Evolutionary conservation across 1,284 basidiomycete genomes (phyloP).

Genomic region (Ustilago curta): DNA sequence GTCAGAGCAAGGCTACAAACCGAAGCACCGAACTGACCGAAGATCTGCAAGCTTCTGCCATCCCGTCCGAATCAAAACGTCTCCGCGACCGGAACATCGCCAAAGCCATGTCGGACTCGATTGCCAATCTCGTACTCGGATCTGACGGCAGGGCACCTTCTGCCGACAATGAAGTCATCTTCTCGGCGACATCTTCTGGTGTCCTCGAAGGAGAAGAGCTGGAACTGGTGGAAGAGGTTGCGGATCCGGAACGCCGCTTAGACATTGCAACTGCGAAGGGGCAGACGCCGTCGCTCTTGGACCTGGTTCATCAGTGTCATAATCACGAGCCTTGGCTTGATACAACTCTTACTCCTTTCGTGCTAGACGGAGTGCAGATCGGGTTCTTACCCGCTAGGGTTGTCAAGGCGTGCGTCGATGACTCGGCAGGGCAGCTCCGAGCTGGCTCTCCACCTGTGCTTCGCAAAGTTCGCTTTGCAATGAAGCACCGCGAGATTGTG

Average conservation of each 20-base stretch:
- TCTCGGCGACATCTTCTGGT: conserved; percentile 35
- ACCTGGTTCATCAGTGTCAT: conserved; percentile 57
- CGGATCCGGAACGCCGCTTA: conserved; percentile 24
- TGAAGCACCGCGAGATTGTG: conserved; percentile 38
- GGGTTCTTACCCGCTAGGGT: conserved; percentile 57
- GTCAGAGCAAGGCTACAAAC: not conserved
- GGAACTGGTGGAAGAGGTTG: conserved; percentile 30
- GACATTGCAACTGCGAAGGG: not conserved
- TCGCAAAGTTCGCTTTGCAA: conserved; percentile 30
- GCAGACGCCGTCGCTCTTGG: conserved; percentile 40
- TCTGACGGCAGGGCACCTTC: conserved; percentile 15
- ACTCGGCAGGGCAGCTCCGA: conserved; percentile 22
- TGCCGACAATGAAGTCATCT: conserved; percentile 34
- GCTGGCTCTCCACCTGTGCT: conserved; percentile 21
- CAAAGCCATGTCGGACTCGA: conserved; percentile 32
- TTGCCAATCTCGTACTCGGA: conserved; percentile 44
- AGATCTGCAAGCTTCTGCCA: conserved; percentile 16
- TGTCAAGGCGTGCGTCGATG: conserved; percentile 44
- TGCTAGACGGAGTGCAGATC: conserved; percentile 60
- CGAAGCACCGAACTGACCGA: not conserved
- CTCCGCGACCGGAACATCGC: conserved; percentile 34
- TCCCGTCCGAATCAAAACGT: conserved; percentile 40
- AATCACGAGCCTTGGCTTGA: conserved; percentile 66
- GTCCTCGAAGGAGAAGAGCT: conserved; percentile 25
- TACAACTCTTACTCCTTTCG: conserved; percentile 45